These are phyloP conservation scores for Coleophoma crateriformis DNA, from an alignment of 2,329 filamentous ascomycete genomes.

Conservation along the genomic window DNA sequence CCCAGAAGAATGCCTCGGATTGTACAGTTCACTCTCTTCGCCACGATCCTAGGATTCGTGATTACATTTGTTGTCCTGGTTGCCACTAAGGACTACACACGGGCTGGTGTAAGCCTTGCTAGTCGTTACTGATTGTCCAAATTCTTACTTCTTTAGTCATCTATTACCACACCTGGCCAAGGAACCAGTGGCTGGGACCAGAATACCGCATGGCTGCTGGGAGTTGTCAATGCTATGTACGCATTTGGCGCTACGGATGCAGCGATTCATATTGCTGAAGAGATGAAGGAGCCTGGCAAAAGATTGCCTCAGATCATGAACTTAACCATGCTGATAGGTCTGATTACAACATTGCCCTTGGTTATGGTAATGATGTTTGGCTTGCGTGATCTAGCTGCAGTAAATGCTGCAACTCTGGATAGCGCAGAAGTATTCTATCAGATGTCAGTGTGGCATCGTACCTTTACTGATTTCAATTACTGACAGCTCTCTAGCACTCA, in stretches of 20 bases:
- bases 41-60: background rate
- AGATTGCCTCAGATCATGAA: conserved; percentile 68
- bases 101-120: background rate
- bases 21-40: background rate
- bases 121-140: background rate
- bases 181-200: conserved; percentile 6
- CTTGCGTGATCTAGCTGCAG: conserved; percentile 57
- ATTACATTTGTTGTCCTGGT: background rate
- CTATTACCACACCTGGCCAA: conserved; percentile 1
- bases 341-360: conserved; percentile 58
- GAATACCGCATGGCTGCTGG: conserved; percentile 5
- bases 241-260: conserved; percentile 3
- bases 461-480: background rate
- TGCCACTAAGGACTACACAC: background rate
- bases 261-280: conserved; percentile 48
- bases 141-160: background rate
- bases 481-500: background rate
- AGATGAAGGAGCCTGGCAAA: conserved; percentile 59
- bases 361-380: conserved; percentile 70
- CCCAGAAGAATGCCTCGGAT: background rate
- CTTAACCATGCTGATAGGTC: conserved; percentile 58
- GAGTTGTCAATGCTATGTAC: conserved; percentile 6
- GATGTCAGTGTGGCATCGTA: conserved; percentile 9
- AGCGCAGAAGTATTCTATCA: conserved; percentile 70
- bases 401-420: conserved; percentile 63